Conservation (phyloP, 2,329 filamentous ascomycete species). For the Tolypocladium cylindrosporum region DNA sequence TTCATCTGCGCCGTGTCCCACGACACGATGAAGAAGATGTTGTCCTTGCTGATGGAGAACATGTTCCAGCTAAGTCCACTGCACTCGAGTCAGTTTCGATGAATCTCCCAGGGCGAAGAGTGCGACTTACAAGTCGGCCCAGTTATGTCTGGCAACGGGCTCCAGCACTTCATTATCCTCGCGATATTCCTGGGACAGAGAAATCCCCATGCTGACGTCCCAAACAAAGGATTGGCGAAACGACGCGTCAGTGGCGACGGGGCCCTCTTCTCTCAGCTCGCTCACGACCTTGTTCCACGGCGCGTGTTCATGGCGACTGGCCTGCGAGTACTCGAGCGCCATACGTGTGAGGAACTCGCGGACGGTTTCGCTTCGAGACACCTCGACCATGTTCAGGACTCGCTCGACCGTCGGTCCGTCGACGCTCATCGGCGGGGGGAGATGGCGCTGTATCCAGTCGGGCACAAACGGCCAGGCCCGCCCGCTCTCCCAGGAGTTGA, state of each 20-base stretch:
- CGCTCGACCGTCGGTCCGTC: constrained; percentile 26
- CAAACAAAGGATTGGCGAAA: constrained; percentile 27
- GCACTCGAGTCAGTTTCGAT: neutral
- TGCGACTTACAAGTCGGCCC: constrained; percentile 25
- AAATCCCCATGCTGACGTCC: constrained; percentile 24
- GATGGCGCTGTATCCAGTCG: constrained; percentile 20
- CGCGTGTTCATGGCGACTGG: constrained; percentile 18
- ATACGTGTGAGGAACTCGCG: constrained; percentile 17
- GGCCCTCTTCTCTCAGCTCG: constrained; percentile 21
- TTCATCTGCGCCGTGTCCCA: constrained; percentile 31
- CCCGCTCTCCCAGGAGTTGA: constrained; percentile 23
- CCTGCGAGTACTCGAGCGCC: constrained; percentile 12
- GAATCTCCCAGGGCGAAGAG: too few relatives aligned
- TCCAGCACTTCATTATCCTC: constrained; percentile 14
- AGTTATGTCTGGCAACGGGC: constrained; percentile 23
- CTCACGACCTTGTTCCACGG: constrained; percentile 23
- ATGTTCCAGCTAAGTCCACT: constrained; percentile 29
- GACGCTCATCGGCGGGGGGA: constrained; percentile 26
- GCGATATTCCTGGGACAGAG: constrained; percentile 6
- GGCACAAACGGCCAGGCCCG: constrained; percentile 28
- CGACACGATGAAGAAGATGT: constrained; percentile 24
- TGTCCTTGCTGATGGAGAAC: constrained; percentile 21
- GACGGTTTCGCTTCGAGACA: constrained; percentile 14
- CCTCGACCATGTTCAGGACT: constrained; percentile 22
- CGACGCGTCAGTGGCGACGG: constrained; percentile 19